Base-by-base conservation (phyloP, 306 rosid species). In the Quercus engelmannii region DNA sequence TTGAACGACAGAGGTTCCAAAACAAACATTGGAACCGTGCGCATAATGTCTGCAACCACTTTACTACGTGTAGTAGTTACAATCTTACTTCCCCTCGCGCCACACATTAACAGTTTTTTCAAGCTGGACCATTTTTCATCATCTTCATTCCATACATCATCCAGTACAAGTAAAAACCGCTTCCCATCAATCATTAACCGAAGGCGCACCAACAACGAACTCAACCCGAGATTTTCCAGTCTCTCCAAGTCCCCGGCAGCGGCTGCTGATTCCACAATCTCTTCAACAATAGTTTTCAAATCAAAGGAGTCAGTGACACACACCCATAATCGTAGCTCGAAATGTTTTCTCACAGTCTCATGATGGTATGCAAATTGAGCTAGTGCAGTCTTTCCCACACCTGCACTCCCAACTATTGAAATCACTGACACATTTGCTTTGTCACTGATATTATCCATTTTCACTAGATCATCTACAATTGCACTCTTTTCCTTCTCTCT, bases 351-450 rank as follows among this genome's bases (percentile, higher is more conserved):
- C 10, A 83, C 77, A 23, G 49, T 57, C 2, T 15, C 57, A 30
- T 85, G 83, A 58, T 81, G 83, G 26, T 49, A 86, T 1, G 77
- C 82, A 4, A 81, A 61, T 49, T 88, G 89, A 71, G 84, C 87
- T 71, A 86, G 86, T 4, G 92, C 12, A 1, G 92, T 88, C 74
- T 88, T 88, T 4, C 90, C 89, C 46, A 86, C 63, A n/a, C 88
- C 92, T 33, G 89, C 88, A 65, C 84, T 26, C 17, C 92, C 88
- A 25, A 83, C 86, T 4, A 87, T 71, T 1, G 87, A 62, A 76
- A 78, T 72, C 13, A 85, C 51, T 12, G 87, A 83, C 41, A 85
- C 78, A 73, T 59, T 67, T 57, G 68, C 30, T 51, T 35, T 49
- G 15, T 0, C 54, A 2, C 3, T 1, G 15, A 49, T 3, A 12